These are phyloP conservation scores for Capsicum rhomboideum DNA, from an alignment of 257 asterid species.

Conservation along the genomic window DNA sequence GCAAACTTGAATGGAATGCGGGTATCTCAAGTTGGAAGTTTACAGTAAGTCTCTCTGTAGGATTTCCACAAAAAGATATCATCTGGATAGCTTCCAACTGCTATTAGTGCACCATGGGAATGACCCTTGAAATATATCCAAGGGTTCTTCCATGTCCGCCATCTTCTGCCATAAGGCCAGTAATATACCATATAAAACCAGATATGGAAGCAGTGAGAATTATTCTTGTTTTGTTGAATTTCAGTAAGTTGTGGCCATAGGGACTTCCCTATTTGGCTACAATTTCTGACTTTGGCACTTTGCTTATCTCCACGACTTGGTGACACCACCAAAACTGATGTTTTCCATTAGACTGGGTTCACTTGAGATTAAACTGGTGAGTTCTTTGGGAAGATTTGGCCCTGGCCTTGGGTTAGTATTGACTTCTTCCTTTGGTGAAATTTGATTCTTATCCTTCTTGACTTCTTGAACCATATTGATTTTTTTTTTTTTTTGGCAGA, in stretches of 20 bases:
- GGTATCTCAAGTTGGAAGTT: not conserved
- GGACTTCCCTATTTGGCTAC: not conserved
- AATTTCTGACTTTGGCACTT: not conserved
- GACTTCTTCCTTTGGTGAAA: not conserved
- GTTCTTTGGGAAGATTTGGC: conserved; percentile 33
- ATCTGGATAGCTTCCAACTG: not conserved
- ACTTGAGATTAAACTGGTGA: conserved; percentile 6
- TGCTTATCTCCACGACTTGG: conserved; percentile 24
- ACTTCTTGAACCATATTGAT: not conserved
- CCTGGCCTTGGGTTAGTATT: conserved; percentile 4
- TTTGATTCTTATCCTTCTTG: not conserved
- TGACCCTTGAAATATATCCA: conserved; percentile 10
- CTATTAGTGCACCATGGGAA: conserved; percentile 5
- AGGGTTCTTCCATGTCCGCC: not conserved
- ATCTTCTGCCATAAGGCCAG: not conserved
- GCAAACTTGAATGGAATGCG: not conserved
- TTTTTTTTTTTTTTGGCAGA: not conserved
- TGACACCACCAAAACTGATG: conserved; percentile 19
- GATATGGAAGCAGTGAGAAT: not conserved
- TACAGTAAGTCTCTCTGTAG: not conserved
- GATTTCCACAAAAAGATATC: not conserved
- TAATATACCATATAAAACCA: not conserved
- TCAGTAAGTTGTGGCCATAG: conserved; percentile 13
- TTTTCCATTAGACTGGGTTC: not conserved
- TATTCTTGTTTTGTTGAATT: not conserved